These are phyloP conservation scores for Zizania palustris DNA, from an alignment of 202 grass and related monocot species.

Conservation along the genomic window DNA sequence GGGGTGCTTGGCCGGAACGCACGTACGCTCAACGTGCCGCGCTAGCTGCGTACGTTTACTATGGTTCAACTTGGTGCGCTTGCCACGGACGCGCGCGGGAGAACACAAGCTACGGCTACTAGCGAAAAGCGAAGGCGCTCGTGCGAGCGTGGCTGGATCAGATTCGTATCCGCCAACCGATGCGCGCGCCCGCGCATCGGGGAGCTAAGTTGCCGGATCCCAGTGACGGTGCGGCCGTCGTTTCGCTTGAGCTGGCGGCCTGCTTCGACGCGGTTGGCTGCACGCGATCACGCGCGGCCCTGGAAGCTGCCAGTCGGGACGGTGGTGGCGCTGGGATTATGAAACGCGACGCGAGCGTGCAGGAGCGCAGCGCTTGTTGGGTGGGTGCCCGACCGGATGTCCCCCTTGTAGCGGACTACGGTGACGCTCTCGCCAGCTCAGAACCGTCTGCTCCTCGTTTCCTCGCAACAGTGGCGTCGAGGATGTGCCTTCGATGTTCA, in stretches of 20 bases:
- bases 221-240: slow-evolving; percentile 30
- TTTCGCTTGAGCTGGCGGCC: neutral
- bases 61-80: neutral
- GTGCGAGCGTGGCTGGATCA: neutral
- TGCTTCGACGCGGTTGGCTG: slow-evolving; percentile 16
- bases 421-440: neutral
- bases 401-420: neutral
- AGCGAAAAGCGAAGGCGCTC: neutral
- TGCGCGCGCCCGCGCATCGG: neutral
- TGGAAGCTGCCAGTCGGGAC: slow-evolving; percentile 15
- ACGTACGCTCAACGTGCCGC: neutral
- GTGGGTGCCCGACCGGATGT: slow-evolving; percentile 38
- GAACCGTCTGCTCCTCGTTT: neutral
- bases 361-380: slow-evolving; percentile 1
- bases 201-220: neutral
- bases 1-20: neutral
- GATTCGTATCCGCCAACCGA: slow-evolving; percentile 21
- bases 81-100: neutral
- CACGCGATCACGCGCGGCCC: neutral
- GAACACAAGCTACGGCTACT: neutral
- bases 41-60: no score
- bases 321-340: neutral
- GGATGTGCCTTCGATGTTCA: neutral
- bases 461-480: neutral
- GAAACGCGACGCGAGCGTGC: neutral